Percentiles rank a stretch among this genome's conserved stretches.
phyloP scores from a whole-genome alignment of 2,329 filamentous ascomycete species.

The Cyphellophora attinorum region DNA sequence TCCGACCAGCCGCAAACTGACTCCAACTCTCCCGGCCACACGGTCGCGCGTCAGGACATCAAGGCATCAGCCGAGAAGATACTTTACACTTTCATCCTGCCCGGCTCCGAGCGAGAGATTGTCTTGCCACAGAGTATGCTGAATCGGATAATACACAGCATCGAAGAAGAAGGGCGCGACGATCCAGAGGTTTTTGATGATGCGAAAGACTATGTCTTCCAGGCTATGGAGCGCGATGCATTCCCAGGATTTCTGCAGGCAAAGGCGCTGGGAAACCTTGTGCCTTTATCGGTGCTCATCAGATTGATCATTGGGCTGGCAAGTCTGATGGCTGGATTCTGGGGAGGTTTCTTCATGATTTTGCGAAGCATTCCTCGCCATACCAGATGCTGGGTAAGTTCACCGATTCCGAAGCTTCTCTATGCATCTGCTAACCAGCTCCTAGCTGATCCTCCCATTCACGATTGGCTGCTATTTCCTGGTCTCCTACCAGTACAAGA shows the following conservation, averaged over 20 bases:
- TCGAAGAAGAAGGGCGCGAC: conserved; percentile 84
- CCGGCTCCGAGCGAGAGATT: conserved; percentile 93
- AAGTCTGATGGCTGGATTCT: conserved; percentile 83
- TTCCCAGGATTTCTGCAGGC: conserved; percentile 92
- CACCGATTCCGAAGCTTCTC: conserved; percentile 1
- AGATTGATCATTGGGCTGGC: conserved; percentile 77
- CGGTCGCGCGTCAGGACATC: conserved; percentile 80
- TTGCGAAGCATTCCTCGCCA: conserved; percentile 69
- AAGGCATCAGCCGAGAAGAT: conserved; percentile 94
- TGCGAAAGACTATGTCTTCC: conserved; percentile 98
- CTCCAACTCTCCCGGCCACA: conserved; percentile 73
- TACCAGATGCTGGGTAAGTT: conserved; percentile 70
- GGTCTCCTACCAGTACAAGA: conserved; percentile 85
- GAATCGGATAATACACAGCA: conserved; percentile 71
- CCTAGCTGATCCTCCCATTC: conserved; percentile 74
- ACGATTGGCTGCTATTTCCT: conserved; percentile 82
- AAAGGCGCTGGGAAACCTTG: conserved; percentile 91
- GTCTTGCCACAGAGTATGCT: conserved; percentile 82
- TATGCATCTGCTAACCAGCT: conserved; percentile 6
- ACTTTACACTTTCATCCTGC: conserved; percentile 91
- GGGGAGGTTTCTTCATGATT: conserved; percentile 87
- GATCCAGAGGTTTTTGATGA: conserved; percentile 96
- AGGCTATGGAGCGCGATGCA: conserved; percentile 99
- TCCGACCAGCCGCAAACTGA: conserved; percentile 58
- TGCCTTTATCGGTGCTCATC: conserved; percentile 80